These are phyloP conservation scores for Aspergillus pseudoglaucus DNA, from an alignment of 2,329 filamentous ascomycete genomes.

Conservation along the genomic window DNA sequence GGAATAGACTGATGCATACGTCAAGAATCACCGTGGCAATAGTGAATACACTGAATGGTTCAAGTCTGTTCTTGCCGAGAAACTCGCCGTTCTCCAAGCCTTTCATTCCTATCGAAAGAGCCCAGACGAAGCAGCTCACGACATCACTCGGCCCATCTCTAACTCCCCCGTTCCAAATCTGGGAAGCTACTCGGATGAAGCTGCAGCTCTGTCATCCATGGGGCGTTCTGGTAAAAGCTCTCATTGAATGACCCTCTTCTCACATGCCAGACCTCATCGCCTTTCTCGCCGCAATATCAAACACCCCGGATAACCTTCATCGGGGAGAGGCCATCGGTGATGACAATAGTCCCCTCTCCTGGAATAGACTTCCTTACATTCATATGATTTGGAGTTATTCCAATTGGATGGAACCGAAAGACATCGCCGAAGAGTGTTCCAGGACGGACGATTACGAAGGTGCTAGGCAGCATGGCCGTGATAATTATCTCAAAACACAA, in stretches of 20 bases:
- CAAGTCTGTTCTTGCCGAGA: background rate
- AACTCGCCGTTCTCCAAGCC: background rate
- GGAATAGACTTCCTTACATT: background rate
- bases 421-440: background rate
- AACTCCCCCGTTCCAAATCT: background rate
- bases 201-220: background rate
- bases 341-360: background rate
- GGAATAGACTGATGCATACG: background rate
- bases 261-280: background rate
- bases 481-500: background rate
- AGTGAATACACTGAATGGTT: background rate
- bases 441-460: background rate
- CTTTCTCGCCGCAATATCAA: background rate
- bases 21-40: background rate
- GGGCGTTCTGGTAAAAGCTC: background rate
- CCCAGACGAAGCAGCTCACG: background rate
- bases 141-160: background rate
- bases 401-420: background rate
- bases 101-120: background rate
- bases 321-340: background rate
- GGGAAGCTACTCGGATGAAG: background rate
- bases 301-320: background rate
- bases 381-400: background rate
- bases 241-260: background rate
- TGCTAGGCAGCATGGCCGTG: background rate